phyloP scores from a whole-genome alignment of 2,329 filamentous ascomycete species.

The Penicillium sp. region DNA sequence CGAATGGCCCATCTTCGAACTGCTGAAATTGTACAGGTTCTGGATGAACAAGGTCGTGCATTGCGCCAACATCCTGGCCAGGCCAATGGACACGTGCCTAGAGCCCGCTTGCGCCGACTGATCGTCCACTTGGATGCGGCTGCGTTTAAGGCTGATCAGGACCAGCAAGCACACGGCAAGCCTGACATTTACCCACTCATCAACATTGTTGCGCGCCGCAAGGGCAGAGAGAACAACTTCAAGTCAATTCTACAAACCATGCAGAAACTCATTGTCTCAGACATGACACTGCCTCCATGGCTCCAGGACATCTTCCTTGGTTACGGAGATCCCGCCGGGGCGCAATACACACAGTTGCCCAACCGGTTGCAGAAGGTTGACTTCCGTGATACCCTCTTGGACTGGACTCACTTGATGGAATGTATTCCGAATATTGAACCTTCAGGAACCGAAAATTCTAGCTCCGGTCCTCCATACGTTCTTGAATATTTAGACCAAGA shows the following conservation, averaged over 20 bases:
- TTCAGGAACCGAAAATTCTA: constrained; percentile 67
- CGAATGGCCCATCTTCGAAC: constrained; percentile 73
- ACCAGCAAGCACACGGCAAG: constrained; percentile 65
- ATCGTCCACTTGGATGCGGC: constrained; percentile 78
- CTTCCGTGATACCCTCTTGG: constrained; percentile 89
- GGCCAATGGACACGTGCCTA: constrained; percentile 62
- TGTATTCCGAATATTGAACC: constrained; percentile 88
- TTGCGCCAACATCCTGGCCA: constrained; percentile 63
- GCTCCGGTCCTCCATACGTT: constrained; percentile 85
- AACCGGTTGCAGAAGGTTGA: constrained; percentile 79
- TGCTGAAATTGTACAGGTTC: constrained; percentile 81
- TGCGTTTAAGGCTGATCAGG: constrained; percentile 76
- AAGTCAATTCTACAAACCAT: constrained; percentile 91
- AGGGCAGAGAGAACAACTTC: constrained; percentile 94
- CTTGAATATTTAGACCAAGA: constrained; percentile 65
- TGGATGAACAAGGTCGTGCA: constrained; percentile 79
- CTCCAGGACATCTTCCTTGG: constrained; percentile 97
- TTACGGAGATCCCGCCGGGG: constrained; percentile 88
- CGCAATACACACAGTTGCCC: constrained; percentile 78
- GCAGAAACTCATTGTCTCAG: constrained; percentile 78
- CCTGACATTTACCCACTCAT: constrained; percentile 79
- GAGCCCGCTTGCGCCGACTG: constrained; percentile 67
- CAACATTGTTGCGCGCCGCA: constrained; percentile 82
- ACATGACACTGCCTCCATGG: constrained; percentile 86
- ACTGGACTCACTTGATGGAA: constrained; percentile 92